Percentiles rank a stretch among this genome's conserved stretches.
These are phyloP conservation scores for Saprolegnia diclina DNA, from an alignment of 352 stramenopile species.

Conservation along the genomic window DNA sequence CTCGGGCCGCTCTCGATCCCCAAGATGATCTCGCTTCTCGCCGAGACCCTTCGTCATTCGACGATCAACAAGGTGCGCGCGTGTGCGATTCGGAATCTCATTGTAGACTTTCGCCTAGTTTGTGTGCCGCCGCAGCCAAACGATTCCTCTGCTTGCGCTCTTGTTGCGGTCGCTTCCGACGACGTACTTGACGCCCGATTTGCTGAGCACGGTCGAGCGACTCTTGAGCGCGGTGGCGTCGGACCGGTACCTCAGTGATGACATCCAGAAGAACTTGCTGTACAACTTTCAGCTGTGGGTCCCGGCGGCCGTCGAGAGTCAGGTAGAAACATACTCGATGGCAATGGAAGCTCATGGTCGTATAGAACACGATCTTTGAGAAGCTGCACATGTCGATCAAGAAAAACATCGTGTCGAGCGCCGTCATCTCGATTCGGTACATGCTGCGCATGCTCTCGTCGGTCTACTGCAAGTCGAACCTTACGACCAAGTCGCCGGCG, in stretches of 20 bases:
- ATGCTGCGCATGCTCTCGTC: slow-evolving; percentile 78
- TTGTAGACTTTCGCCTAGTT: not conserved
- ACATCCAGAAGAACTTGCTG: slow-evolving; percentile 78
- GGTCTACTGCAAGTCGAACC: slow-evolving; percentile 60
- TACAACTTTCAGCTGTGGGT: slow-evolving; percentile 86
- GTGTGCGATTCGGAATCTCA: not conserved
- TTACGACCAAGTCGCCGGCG: slow-evolving; percentile 28
- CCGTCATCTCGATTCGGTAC: slow-evolving; percentile 66
- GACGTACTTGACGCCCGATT: slow-evolving; percentile 56
- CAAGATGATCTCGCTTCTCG: slow-evolving; percentile 69
- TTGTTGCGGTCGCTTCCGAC: slow-evolving; percentile 61
- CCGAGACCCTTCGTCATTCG: slow-evolving; percentile 81
- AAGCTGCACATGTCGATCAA: slow-evolving; percentile 74
- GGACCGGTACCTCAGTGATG: slow-evolving; percentile 66
- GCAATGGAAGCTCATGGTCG: not conserved
- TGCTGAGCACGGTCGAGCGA: slow-evolving; percentile 66
- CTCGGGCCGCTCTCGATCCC: slow-evolving; percentile 61
- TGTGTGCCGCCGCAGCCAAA: slow-evolving; percentile 61
- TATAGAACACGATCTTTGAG: slow-evolving; percentile 56
- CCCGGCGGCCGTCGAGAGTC: slow-evolving; percentile 60
- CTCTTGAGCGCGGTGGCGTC: slow-evolving; percentile 69
- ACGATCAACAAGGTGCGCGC: slow-evolving; percentile 80
- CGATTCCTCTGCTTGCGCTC: slow-evolving; percentile 60
- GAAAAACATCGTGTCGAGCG: slow-evolving; percentile 63
- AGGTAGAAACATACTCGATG: slow-evolving; percentile 27